Base-by-base conservation (phyloP, 2,329 filamentous ascomycete genomes). In the Chrysoporthe austroafricana region DNA sequence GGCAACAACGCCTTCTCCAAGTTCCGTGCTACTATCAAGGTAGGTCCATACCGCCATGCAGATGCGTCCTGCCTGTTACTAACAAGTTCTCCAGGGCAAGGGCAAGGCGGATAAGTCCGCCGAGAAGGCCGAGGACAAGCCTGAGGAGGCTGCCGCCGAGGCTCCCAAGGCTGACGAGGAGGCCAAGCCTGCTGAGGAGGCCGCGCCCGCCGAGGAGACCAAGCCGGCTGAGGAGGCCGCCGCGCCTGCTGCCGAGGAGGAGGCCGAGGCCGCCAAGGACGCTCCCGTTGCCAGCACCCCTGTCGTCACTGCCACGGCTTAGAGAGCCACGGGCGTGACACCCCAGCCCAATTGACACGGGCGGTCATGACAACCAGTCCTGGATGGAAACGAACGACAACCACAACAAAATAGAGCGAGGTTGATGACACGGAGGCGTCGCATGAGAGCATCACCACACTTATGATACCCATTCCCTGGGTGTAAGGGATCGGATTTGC, bases 1-100 rank as follows among this genome's bases (percentile, higher is more conserved):
- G 84, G 83, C 71, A 82, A 82, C 67, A 80, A 84, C 65, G 77
- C 80, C 73, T 88, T 88, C 83, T 88, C 86, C 70, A 88, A 88
- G 84, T 79, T 89, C 75, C 83, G 84, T 73, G 83, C 83, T 74
- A 86, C 84, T 71, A 85, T 86, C 80, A 85, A 84, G 77, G 68
- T 70, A 8, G 56, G 62, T 66, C 5, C 16, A 42, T 11, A 16
- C 1, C 4, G 1, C 9, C 74, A 54, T 18, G 2, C 3, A 13
- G 4, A 42, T 9, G 3, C 16, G 11, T 13, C 21, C 52, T 42
- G 46, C 46, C 16, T 16, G 9, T 50, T 48, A 48, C 63, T 70
- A 46, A 68, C 57, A 9, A 62, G 52, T 32, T 34, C 18, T 14
- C 32, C 34, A 70, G 68, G 76, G 78, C 72, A 78, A 78, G 73